Percentiles rank a stretch among this genome's conserved stretches.
Evolutionary conservation across 1,139 yeast species (phyloP).

Genomic region (Debaryomyces robertsiae): DNA sequence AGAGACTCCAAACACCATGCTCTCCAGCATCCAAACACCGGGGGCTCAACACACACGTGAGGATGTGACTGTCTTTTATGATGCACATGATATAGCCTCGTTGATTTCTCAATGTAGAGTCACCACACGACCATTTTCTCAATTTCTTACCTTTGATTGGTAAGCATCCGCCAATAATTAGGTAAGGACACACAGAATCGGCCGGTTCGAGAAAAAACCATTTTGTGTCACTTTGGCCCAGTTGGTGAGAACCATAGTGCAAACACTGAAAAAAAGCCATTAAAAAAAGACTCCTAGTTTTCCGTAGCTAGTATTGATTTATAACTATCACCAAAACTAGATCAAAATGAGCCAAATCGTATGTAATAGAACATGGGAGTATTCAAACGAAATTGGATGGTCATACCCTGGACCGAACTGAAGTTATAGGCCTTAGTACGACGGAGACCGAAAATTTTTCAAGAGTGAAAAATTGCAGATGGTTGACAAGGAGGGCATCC

Average conservation of each 20-base stretch:
- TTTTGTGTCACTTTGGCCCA: constrained; percentile 8
- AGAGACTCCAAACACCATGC: too few species aligned
- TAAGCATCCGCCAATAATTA: neutral
- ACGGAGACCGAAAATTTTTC: constrained; percentile 8
- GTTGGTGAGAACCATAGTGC: constrained; percentile 12
- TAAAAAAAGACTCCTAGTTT: constrained; percentile 20
- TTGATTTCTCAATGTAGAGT: too few species aligned
- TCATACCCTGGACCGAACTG: neutral
- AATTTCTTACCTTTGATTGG: neutral
- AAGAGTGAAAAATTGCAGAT: neutral
- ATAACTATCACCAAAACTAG: constrained; percentile 28
- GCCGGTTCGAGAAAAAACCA: constrained; percentile 1
- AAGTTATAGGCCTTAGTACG: neutral
- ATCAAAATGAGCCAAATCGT: constrained; percentile 39
- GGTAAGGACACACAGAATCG: neutral
- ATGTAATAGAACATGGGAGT: constrained; percentile 20
- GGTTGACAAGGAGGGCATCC: too few species aligned
- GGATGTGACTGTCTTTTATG: neutral
- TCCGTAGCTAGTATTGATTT: constrained; percentile 19
- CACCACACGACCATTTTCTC: too few species aligned
- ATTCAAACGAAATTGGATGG: constrained; percentile 1
- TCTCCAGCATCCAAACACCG: too few species aligned
- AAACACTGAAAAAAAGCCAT: constrained; percentile 12
- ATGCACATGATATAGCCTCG: neutral
- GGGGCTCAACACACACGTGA: too few species aligned